A percentile compares a stretch with the other conserved stretches of the same genome.
Conservation (phyloP, 2,329 filamentous ascomycete genomes). For the Trichoderma endophyticum region DNA sequence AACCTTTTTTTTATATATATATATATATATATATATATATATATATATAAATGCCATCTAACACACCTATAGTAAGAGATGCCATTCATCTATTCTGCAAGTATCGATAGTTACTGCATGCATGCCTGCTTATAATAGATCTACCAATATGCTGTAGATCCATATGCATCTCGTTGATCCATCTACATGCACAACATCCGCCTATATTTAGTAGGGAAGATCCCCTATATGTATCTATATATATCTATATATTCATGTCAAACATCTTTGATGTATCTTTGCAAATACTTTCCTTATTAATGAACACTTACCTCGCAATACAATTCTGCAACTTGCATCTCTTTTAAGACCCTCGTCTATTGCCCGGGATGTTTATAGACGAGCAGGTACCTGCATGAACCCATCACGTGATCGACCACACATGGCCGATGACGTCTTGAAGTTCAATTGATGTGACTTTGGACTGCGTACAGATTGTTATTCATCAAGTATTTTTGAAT, state of each 20-base stretch:
- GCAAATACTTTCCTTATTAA: accelerated
- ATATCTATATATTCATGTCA: background rate
- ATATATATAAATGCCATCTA: no score
- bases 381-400: background rate
- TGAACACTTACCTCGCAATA: background rate
- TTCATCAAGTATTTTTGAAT: background rate
- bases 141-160: no score
- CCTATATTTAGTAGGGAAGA: background rate
- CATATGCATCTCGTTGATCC: background rate
- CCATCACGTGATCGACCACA: background rate
- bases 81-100: no score
- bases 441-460: background rate
- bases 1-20: no score
- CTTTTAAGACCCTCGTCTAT: background rate
- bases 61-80: no score
- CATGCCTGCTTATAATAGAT: no score
- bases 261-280: accelerated
- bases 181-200: background rate
- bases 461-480: background rate
- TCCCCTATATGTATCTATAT: background rate
- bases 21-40: no score
- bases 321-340: background rate
- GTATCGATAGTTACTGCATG: no score
- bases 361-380: background rate
- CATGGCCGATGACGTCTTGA: background rate